A percentile compares a stretch with the other conserved stretches of the same genome.
phyloP scores from a whole-genome alignment of 441 rosid genomes.

The Adansonia madagascariensis region DNA sequence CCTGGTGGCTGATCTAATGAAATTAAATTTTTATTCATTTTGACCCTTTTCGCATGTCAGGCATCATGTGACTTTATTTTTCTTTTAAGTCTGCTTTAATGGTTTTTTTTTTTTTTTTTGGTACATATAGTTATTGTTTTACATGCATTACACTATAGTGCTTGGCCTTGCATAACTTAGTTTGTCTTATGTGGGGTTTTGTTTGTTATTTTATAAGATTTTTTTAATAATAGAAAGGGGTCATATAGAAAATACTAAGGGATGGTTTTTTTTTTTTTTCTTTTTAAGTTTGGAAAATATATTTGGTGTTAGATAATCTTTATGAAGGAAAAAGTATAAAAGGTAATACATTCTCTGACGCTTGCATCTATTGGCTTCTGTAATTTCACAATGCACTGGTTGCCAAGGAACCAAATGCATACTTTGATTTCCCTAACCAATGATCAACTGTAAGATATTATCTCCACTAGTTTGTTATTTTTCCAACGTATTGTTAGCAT shows the following conservation, averaged over 20 bases:
- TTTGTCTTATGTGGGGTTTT: not conserved
- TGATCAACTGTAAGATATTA: slow-evolving; percentile 43
- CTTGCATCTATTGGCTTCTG: not conserved
- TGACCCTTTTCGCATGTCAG: not conserved
- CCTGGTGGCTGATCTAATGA: not conserved
- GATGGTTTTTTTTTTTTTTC: not conserved
- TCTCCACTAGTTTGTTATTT: not conserved
- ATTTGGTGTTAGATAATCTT: slow-evolving; percentile 9
- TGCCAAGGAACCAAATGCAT: slow-evolving; percentile 47
- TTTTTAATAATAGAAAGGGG: slow-evolving; percentile 1
- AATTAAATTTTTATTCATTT: not conserved
- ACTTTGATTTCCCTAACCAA: slow-evolving; percentile 51
- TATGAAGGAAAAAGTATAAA: not conserved
- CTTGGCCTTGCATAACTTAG: not conserved
- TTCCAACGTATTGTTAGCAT: not conserved
- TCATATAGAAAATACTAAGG: not conserved
- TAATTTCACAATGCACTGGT: not conserved
- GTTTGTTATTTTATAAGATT: not conserved
- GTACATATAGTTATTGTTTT: not conserved
- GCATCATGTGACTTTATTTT: not conserved
- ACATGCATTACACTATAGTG: not conserved
- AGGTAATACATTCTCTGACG: not conserved
- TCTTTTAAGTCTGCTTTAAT: not conserved
- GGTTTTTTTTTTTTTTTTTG: not conserved
- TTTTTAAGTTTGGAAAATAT: not conserved